Conservation (phyloP, 371 early-diverging fungal genomes). For the Quaeritorhiza haematococci region DNA sequence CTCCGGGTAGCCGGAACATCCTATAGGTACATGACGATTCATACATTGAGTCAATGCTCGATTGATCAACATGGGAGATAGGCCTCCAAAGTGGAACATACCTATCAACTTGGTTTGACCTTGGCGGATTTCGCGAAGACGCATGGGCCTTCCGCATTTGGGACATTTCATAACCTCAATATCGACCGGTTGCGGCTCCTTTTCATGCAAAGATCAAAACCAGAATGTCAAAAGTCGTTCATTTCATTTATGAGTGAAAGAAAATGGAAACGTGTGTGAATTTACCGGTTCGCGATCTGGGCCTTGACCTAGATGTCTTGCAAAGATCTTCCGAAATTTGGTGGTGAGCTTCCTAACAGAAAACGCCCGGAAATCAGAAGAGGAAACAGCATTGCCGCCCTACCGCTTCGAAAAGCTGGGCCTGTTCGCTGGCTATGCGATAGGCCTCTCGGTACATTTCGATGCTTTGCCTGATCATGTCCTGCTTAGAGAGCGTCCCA, state of each 20-base stretch:
- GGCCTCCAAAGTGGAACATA: too few relatives aligned
- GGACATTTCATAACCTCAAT: slow-evolving; percentile 15
- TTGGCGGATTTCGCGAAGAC: slow-evolving; percentile 11
- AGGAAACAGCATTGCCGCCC: slow-evolving; percentile 17
- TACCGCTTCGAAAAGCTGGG: slow-evolving; percentile 40
- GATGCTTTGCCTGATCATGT: slow-evolving; percentile 57
- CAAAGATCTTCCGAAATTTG: slow-evolving; percentile 6
- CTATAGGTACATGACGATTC: background rate
- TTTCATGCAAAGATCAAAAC: too few relatives aligned
- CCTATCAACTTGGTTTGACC: slow-evolving; percentile 24
- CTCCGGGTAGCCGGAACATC: slow-evolving; percentile 35
- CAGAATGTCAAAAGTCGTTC: slow-evolving; percentile 6
- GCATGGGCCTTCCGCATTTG: slow-evolving; percentile 10
- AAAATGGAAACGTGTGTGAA: slow-evolving; percentile 4
- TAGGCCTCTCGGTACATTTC: slow-evolving; percentile 65
- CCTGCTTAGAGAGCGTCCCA: slow-evolving; percentile 49
- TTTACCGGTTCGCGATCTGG: slow-evolving; percentile 19
- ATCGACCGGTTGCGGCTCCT: slow-evolving; percentile 1
- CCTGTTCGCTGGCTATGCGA: slow-evolving; percentile 34
- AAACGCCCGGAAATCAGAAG: background rate
- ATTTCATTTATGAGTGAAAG: slow-evolving; percentile 1
- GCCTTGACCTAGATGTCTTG: slow-evolving; percentile 31
- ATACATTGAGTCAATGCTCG: background rate
- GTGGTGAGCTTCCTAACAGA: background rate
- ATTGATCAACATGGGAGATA: background rate